Base-by-base conservation (phyloP, 306 rosid species). In the Quercus bicolor region DNA sequence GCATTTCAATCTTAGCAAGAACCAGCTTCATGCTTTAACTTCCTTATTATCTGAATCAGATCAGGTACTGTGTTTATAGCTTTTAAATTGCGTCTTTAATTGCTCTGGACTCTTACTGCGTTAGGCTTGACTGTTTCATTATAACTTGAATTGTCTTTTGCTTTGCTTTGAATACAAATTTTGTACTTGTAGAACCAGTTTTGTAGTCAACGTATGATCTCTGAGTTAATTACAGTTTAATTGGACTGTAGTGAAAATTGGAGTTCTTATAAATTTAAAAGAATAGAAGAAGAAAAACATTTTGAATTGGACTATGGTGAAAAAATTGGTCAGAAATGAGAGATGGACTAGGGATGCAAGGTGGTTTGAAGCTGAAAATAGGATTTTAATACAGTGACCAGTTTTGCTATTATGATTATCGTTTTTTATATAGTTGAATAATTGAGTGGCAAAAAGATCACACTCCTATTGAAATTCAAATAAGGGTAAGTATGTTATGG, bases 41-140 rank as follows among this genome's bases (percentile, higher is more conserved):
- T 86, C 97, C 69, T 61, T 80, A 52, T 86, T 91, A 85, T 77
- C 86, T 57, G 82, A 77, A 86, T 90, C 98, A 78, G 97, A 95
- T 92, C 97, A 95, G 98, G 98, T 95, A 74, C 65, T 65, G 34
- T 57, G 37, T 43, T 77, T 65, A 13, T 74, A 28, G 10, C 40
- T 79, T 68, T 70, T 61, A 14, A 53, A 64, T 79, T 53, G 18
- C 56, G 6, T 48, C 77, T 71, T 73, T 72, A 74, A 11, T 28
- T 61, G 70, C 40, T 16, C 9, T 74, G 45, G 57, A 20, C 56
- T 80, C 65, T 60, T 23, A 19, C 53, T 75, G 52, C 14, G 70
- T 61, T 52, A 56, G 7, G 19, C 68, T 61, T 72, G 28, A 61
- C 72, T 78, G 73, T 33, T 77, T 71, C 57, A n/a, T 84, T 76